Base-by-base conservation (phyloP, 1,284 basidiomycete species). In the Pascua sp. region DNA sequence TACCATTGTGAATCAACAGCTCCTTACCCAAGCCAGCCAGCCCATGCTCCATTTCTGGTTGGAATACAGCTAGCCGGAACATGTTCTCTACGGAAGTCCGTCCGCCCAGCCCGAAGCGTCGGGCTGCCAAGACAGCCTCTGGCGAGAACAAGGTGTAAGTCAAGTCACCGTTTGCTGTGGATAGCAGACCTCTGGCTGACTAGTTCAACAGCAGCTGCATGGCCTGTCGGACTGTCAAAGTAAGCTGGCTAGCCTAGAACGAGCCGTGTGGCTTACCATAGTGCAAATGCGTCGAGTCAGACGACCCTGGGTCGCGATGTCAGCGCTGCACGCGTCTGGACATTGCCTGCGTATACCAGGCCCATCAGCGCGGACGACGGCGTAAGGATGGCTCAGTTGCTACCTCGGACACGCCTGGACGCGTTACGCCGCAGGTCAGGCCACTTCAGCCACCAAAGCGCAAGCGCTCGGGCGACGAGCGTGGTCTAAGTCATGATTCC, bases 191-290 rank as follows among this genome's bases (percentile, higher is more conserved):
- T 11, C 9, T 41, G 17, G 3, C 15, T 9, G 17, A 43, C 42
- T 69, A 67, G 60, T 69, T 65, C 63, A 52, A 69, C 45, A 62
- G 61, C 16, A 62, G 61, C 61, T 62, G 61, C 37, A 59, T 47
- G 7, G 57, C 55, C 10, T 62, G 61, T 37, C 47, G 61, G 5
- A 48, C 55, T 8, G 57, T 55, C 39, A 62, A 62, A 52, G 61
- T 57, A 36, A 49, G 55, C 38, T 8, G n/a, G 39, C 1, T 36
- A 11, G 1, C 8, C 12, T 24, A 16, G 13, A 18, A 8, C 12
- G 16, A 32, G 24, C 24, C 24, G 24, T 4, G 24, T 32, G 24
- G 41, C 55, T 57, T 18, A 58, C 24, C 18, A 11, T 18, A 61
- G 62, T 61, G 62, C 57, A 64, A 64, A 42, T 64, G 62, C 42